Base-by-base conservation (phyloP, 2,329 filamentous ascomycete species). In the Xylaria sp. region DNA sequence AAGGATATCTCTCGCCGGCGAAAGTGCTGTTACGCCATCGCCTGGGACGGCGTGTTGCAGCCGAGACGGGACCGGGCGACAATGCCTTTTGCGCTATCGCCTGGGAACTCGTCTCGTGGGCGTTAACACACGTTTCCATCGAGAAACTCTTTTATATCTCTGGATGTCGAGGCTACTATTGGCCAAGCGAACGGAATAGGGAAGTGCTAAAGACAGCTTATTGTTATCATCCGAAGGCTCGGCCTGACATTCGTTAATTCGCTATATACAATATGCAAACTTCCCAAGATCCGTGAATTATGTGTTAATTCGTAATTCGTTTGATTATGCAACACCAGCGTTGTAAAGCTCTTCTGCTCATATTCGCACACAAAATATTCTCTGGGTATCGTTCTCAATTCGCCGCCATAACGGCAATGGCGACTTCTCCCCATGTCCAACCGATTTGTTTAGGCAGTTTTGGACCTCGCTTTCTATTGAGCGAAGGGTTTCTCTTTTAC, bases 61-160 rank as follows among this genome's bases (percentile, higher is more conserved):
- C 78, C 77, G 78, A 81, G 79, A 71, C 77, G 78, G 73, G 76
- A 77, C 79, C 74, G 74, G 74, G 75, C 77, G 82, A 87, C 82
- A 87, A 87, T 87, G 85, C 70, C 83, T 81, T 78, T 74, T 82
- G 80, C 85, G 85, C 85, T 87, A 87, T 86, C 81, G 80, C 73
- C 75, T 72, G 73, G 75, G 75, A 77, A 65, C 75, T 76, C 76
- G 74, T 69, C 77, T 79, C 77, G 76, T 79, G 78, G 78, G 80
- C 74, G 58, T 76, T 78, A 69, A 67, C 67, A 71, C 69, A 68
- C 71, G 66, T 68, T 72, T 71, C 67, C 58, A 63, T 66, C 44
- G 65, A 71, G 66, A 53, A 67, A 69, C 63, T 61, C 58, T 71
- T 63, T 42, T 60, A 48, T 36, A 20, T 10, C 23, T 28, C n/a